phyloP scores from a whole-genome alignment of 768 basidiomycete genomes.

The Cubamyces lactineus region DNA sequence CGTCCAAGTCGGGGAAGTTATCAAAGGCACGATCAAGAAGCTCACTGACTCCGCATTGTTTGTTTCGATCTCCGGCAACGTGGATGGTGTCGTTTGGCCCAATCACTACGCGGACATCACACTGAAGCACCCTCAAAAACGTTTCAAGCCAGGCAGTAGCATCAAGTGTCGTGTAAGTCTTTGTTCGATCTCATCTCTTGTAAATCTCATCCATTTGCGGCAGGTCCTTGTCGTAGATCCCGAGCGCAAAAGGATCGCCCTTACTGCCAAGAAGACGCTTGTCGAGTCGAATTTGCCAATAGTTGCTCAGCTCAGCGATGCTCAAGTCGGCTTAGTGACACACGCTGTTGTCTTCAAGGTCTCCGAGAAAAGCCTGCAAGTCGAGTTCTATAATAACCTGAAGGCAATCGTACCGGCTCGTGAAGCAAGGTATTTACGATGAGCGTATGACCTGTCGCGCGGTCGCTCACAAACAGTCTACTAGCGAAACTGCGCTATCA shows the following conservation, averaged over 20 bases:
- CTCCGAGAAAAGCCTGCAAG: constrained; percentile 76
- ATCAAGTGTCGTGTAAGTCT: constrained; percentile 83
- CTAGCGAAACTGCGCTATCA: constrained; percentile 67
- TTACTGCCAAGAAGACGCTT: constrained; percentile 92
- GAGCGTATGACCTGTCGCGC: background rate
- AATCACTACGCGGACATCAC: constrained; percentile 93
- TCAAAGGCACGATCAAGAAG: constrained; percentile 88
- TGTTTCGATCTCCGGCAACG: constrained; percentile 81
- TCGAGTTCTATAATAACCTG: constrained; percentile 90
- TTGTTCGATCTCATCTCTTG: background rate
- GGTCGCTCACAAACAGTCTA: constrained; percentile 1
- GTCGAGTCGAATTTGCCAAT: constrained; percentile 79
- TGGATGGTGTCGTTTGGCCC: constrained; percentile 94
- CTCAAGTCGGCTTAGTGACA: constrained; percentile 67
- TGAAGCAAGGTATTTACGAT: constrained; percentile 71
- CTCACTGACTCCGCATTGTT: constrained; percentile 83
- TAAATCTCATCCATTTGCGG: background rate
- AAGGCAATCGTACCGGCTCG: constrained; percentile 79
- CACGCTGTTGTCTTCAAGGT: constrained; percentile 86
- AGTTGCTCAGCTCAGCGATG: constrained; percentile 66
- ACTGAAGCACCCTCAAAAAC: constrained; percentile 91
- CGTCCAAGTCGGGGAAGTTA: constrained; percentile 79
- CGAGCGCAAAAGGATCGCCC: constrained; percentile 74
- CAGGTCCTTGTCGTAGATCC: constrained; percentile 85
- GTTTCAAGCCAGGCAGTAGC: constrained; percentile 79